phyloP scores from a whole-genome alignment of 306 rosid species.

The Prunus persica region Prunus_persica_NCBIv2 NC_034010.1:30295001-30295500 shows the following conservation, averaged over 20 bases:
- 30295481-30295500: conserved; percentile 65
- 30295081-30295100: conserved; percentile 90
- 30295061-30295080: conserved; percentile 82
- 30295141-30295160: conserved; percentile 94
- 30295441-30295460: not conserved
- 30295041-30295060: conserved; percentile 61
- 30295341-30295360: conserved; percentile 97
- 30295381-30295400: conserved; percentile 9
- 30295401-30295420: not conserved
- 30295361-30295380: conserved; percentile 99
- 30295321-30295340: conserved; percentile 88
- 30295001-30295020: conserved; percentile 72
- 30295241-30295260: not conserved
- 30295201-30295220: conserved; percentile 1
- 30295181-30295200: conserved; percentile 2
- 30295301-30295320: conserved; percentile 93
- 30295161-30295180: conserved; percentile 63
- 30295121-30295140: conserved; percentile 85
- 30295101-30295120: conserved; percentile 94
- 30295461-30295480: not conserved
- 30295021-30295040: conserved; percentile 69
- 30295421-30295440: conserved; percentile 1
- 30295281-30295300: conserved; percentile 96
- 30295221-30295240: not conserved
- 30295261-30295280: conserved; percentile 37